These are phyloP conservation scores for Phanerochaete carnosa DNA, from an alignment of 768 basidiomycete species.

Conservation along the genomic window DNA sequence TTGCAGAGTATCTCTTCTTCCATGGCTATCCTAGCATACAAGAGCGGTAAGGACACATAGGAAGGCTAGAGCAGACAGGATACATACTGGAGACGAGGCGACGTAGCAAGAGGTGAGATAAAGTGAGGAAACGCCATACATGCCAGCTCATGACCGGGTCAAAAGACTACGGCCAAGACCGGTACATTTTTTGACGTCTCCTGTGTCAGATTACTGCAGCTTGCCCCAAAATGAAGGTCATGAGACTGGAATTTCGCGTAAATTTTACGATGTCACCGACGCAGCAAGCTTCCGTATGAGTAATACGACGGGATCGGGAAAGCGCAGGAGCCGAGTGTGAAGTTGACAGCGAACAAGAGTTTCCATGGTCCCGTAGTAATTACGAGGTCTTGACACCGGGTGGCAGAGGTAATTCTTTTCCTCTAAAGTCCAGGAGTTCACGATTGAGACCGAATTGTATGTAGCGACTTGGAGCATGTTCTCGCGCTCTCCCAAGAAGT, in stretches of 20 bases:
- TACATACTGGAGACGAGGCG: not conserved
- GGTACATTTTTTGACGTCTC: not conserved
- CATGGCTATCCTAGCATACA: not conserved
- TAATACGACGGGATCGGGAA: too few species aligned
- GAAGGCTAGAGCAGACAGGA: not conserved
- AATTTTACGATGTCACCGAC: too few species aligned
- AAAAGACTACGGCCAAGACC: not conserved
- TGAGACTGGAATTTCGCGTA: not conserved
- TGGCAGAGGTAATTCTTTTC: too few species aligned
- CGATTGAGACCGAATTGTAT: too few species aligned
- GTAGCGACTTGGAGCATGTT: too few species aligned
- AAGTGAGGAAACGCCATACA: not conserved
- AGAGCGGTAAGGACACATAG: not conserved
- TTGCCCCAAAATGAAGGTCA: not conserved
- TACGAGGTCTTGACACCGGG: too few species aligned
- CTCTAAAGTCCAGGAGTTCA: too few species aligned
- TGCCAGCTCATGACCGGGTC: not conserved
- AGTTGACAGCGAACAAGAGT: too few species aligned
- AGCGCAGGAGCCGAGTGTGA: too few species aligned
- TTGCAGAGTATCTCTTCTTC: not conserved
- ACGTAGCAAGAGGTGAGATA: not conserved
- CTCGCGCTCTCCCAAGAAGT: too few species aligned
- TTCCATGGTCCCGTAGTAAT: too few species aligned
- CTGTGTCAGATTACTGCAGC: not conserved
- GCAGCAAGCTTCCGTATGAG: too few species aligned